Conservation (phyloP, 176 grass and related monocot species). For the Calamus simplicifolius region DNA sequence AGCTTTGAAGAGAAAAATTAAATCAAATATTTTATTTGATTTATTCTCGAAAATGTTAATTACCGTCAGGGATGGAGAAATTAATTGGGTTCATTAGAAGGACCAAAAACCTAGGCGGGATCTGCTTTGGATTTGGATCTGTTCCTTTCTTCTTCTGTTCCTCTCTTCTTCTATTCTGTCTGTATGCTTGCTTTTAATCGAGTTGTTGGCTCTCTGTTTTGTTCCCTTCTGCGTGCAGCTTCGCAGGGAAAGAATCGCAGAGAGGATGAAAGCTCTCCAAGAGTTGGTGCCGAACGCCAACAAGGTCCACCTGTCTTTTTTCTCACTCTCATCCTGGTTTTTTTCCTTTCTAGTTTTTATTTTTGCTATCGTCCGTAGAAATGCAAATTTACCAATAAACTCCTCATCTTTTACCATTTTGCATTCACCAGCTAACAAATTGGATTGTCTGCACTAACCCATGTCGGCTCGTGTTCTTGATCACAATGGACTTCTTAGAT, state of each 20-base stretch:
- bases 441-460: too few species aligned
- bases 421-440: too few species aligned
- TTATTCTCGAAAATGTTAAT: too few species aligned
- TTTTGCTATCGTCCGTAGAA: too few species aligned
- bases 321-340: constrained; percentile 11
- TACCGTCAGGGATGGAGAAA: too few species aligned
- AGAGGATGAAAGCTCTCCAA: constrained; percentile 96
- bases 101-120: constrained; percentile 11
- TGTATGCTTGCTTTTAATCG: constrained; percentile 2
- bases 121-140: neutral
- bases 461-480: too few species aligned
- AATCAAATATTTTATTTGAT: neutral
- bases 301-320: constrained; percentile 42
- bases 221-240: constrained; percentile 35
- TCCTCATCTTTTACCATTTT: too few species aligned
- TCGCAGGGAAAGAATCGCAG: constrained; percentile 91
- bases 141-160: neutral
- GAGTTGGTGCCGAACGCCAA: constrained; percentile 87
- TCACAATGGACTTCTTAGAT: too few species aligned
- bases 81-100: neutral
- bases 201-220: neutral
- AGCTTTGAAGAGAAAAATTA: constrained; percentile 2
- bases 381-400: too few species aligned
- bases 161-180: constrained; percentile 2
- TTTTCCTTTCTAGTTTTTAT: constrained; percentile 1